Conservation (phyloP, 495 filamentous ascomycete species). For the Geopyxis carbonaria region DNA sequence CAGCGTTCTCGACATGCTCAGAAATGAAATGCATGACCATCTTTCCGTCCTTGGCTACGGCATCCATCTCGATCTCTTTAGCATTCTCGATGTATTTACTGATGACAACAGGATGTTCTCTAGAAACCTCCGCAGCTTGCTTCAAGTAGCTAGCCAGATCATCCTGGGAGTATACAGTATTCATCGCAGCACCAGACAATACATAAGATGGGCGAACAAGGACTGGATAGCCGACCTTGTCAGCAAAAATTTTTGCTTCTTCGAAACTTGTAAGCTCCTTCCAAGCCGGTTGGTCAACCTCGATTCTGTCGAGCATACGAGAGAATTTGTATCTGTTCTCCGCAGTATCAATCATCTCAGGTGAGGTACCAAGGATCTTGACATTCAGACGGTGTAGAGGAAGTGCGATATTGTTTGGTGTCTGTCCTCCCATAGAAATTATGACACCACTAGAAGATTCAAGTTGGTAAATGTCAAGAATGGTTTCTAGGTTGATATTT, state of each 20-base stretch:
- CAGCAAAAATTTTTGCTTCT: constrained; percentile 71
- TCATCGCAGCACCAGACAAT: constrained; percentile 93
- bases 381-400: constrained; percentile 76
- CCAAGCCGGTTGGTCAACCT: constrained; percentile 94
- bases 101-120: constrained; percentile 93
- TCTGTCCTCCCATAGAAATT: constrained; percentile 95
- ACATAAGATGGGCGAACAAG: constrained; percentile 91
- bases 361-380: constrained; percentile 83
- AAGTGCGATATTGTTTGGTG: constrained; percentile 93
- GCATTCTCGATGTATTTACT: constrained; percentile 97
- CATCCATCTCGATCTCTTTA: constrained; percentile 95
- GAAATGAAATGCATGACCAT: constrained; percentile 85
- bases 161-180: constrained; percentile 73
- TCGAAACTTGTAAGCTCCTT: constrained; percentile 84
- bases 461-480: constrained; percentile 87
- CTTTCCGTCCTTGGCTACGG: constrained; percentile 72
- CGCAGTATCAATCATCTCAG: constrained; percentile 95
- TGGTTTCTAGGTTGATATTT: constrained; percentile 87
- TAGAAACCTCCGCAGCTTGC: constrained; percentile 78
- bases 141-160: constrained; percentile 78
- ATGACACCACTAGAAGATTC: constrained; percentile 81
- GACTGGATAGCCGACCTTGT: constrained; percentile 76
- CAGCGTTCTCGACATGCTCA: constrained; percentile 90
- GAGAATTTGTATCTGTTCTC: constrained; percentile 99
- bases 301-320: constrained; percentile 87